A percentile compares a stretch with the other conserved stretches of the same genome.
Evolutionary conservation across 208 protist genomes (phyloP).

Genomic region (Naegleria fowleri): DNA sequence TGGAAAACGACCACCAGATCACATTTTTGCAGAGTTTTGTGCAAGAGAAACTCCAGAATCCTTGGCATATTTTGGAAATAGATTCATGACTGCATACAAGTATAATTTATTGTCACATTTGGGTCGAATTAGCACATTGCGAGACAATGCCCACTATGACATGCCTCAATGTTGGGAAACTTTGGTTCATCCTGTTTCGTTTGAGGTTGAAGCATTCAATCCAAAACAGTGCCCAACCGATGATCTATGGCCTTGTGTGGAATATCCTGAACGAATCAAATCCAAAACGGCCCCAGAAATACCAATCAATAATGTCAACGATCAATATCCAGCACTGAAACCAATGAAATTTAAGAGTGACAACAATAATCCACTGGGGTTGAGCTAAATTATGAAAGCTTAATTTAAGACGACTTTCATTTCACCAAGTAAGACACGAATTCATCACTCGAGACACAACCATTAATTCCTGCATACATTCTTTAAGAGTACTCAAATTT

Average conservation of each 20-base stretch:
- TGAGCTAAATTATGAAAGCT: no score
- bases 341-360: neutral
- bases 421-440: no score
- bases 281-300: neutral
- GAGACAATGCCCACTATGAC: neutral
- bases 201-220: conserved; percentile 41
- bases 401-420: no score
- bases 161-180: conserved; percentile 38
- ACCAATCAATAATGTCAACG: neutral
- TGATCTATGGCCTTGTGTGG: conserved; percentile 30
- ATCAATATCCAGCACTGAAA: neutral
- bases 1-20: conserved; percentile 39
- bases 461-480: no score
- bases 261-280: neutral
- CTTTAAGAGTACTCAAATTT: no score
- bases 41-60: conserved; percentile 37
- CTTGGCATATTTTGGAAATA: conserved; percentile 17
- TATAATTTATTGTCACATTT: conserved; percentile 40
- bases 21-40: conserved; percentile 40
- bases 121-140: conserved; percentile 31
- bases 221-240: conserved; percentile 34
- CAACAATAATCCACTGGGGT: neutral
- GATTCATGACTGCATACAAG: conserved; percentile 33
- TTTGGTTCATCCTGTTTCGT: conserved; percentile 35
- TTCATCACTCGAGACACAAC: no score